phyloP scores from a whole-genome alignment of 2,329 filamentous ascomycete genomes.

The Apiospora arundinis region DNA sequence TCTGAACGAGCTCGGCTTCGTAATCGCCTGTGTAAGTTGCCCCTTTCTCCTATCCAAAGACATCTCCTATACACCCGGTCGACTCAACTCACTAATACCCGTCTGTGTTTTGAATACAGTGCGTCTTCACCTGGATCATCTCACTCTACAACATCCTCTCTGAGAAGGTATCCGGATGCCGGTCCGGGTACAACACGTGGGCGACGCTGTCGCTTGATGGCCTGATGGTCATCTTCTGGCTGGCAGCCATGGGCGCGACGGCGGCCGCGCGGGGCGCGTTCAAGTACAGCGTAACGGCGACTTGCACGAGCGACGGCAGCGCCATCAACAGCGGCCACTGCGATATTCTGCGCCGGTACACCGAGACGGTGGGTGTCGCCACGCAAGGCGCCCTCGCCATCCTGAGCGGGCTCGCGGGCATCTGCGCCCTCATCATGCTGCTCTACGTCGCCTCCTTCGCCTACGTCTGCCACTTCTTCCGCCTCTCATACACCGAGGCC shows the following conservation, averaged over 20 bases:
- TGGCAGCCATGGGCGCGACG: constrained; percentile 48
- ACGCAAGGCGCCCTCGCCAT: constrained; percentile 42
- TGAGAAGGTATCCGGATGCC: constrained; percentile 46
- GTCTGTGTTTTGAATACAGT: constrained; percentile 35
- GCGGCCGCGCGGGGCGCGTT: constrained; percentile 48
- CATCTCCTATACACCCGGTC: not conserved
- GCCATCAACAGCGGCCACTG: constrained; percentile 47
- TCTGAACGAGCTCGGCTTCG: constrained; percentile 47
- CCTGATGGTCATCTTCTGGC: constrained; percentile 54
- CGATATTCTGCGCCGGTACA: constrained; percentile 33
- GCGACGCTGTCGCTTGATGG: constrained; percentile 52
- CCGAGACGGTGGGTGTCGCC: constrained; percentile 39
- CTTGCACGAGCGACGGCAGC: constrained; percentile 46
- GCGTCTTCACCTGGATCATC: constrained; percentile 53
- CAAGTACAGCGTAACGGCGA: constrained; percentile 39
- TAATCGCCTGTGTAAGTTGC: constrained; percentile 47
- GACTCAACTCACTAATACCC: not conserved
- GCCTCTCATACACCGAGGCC: constrained; percentile 31
- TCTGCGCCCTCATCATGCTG: constrained; percentile 48
- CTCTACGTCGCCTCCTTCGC: constrained; percentile 40
- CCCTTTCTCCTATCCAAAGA: not conserved
- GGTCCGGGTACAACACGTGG: constrained; percentile 49
- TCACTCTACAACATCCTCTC: constrained; percentile 49
- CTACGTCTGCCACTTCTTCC: constrained; percentile 41
- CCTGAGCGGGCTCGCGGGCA: constrained; percentile 48